Conservation (phyloP, 352 stramenopile species). For the Saprolegnia parasitica region DNA sequence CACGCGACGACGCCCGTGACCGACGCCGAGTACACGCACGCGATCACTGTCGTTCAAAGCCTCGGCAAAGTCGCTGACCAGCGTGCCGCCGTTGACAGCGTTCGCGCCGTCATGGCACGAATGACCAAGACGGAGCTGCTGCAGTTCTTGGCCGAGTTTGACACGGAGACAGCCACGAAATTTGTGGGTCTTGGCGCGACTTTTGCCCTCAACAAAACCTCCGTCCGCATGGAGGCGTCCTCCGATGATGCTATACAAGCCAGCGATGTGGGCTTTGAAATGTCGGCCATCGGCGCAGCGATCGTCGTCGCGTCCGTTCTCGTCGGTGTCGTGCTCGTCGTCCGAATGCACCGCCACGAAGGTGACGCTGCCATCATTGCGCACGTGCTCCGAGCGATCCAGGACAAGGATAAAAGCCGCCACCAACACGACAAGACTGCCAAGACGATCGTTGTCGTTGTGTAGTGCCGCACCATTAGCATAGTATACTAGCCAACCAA, state of each 20-base stretch:
- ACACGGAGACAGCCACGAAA: neutral
- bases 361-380: slow-evolving; percentile 7
- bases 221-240: neutral
- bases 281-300: neutral
- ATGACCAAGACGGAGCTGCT: slow-evolving; percentile 2
- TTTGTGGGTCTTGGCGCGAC: neutral
- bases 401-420: neutral
- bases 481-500: neutral
- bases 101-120: neutral
- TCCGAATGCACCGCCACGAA: neutral
- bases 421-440: neutral
- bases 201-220: neutral
- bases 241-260: neutral
- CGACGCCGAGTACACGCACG: neutral
- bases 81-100: neutral
- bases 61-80: neutral
- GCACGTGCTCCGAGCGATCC: slow-evolving; percentile 1
- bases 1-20: neutral
- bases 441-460: slow-evolving; percentile 5
- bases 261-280: neutral
- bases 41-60: neutral
- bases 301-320: neutral
- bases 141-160: slow-evolving; percentile 8
- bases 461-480: neutral
- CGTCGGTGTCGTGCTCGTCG: slow-evolving; percentile 4